Evolutionary conservation across 768 basidiomycete genomes (phyloP).

Genomic region (Podaxis mareebaensis): DNA sequence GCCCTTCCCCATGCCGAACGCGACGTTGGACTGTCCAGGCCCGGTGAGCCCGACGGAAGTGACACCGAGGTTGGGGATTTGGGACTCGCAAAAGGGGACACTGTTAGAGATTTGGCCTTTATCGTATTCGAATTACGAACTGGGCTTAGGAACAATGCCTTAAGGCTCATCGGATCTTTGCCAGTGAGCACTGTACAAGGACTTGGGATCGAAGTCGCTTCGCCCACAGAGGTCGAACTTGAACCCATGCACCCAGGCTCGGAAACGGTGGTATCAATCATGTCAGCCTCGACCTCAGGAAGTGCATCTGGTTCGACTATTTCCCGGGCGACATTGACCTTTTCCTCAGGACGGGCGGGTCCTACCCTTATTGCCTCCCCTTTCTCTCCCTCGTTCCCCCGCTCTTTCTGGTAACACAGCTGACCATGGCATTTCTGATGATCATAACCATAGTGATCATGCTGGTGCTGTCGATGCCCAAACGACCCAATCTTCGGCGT

Average conservation of each 20-base stretch:
- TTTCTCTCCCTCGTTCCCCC: not conserved
- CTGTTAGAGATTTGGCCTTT: not conserved
- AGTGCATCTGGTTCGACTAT: not conserved
- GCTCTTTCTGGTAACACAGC: not conserved
- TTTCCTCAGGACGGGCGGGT: not conserved
- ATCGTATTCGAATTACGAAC: not conserved
- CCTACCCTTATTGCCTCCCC: constrained; percentile 6
- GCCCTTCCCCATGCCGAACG: constrained; percentile 3
- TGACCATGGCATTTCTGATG: not conserved
- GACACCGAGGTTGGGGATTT: not conserved
- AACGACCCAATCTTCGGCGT: not conserved
- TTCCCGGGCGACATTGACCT: constrained; percentile 1
- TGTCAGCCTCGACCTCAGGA: not conserved
- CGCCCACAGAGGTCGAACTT: not conserved
- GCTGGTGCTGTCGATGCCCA: not conserved
- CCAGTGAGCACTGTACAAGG: not conserved
- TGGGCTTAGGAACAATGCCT: not conserved
- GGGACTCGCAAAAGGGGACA: not conserved
- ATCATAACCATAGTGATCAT: not conserved
- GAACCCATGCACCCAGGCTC: constrained; percentile 3
- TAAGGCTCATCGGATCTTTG: not conserved
- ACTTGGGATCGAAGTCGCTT: too few species aligned
- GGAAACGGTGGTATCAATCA: constrained; percentile 6
- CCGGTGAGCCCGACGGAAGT: not conserved
- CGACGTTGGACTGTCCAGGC: not conserved